A percentile compares a stretch with the other conserved stretches of the same genome.
phyloP scores from a whole-genome alignment of 2,329 filamentous ascomycete species.

The Fusarium circinatum region DNA sequence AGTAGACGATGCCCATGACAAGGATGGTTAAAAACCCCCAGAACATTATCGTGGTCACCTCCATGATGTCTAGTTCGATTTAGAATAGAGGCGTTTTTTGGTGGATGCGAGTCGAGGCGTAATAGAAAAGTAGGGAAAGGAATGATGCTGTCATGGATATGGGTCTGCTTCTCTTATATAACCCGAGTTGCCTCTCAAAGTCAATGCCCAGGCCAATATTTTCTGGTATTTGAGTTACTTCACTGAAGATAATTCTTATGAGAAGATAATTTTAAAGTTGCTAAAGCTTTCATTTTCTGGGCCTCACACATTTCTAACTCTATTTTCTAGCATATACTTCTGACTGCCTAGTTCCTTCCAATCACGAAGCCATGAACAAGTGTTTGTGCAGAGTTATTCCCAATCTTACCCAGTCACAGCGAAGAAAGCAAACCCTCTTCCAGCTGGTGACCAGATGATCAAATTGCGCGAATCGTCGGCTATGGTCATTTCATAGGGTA shows the following conservation, averaged over 20 bases:
- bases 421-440: background rate
- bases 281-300: background rate
- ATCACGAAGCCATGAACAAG: background rate
- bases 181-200: background rate
- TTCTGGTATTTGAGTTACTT: background rate
- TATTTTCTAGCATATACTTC: background rate
- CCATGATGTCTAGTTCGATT: background rate
- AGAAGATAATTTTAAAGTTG: background rate
- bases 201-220: background rate
- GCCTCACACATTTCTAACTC: background rate
- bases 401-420: background rate
- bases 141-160: background rate
- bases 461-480: too few relatives aligned
- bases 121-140: background rate
- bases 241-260: background rate
- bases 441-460: background rate
- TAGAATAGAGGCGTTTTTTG: background rate
- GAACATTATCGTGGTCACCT: accelerated
- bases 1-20: background rate
- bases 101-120: background rate
- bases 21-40: background rate
- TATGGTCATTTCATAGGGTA: background rate
- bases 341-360: background rate
- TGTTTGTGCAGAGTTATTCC: background rate
- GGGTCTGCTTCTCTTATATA: background rate